Evolutionary conservation across 2,329 filamentous ascomycete genomes (phyloP), one percentile per base, ranked within the genome.

Genomic region (Zymoseptoria ardabiliae): DNA sequence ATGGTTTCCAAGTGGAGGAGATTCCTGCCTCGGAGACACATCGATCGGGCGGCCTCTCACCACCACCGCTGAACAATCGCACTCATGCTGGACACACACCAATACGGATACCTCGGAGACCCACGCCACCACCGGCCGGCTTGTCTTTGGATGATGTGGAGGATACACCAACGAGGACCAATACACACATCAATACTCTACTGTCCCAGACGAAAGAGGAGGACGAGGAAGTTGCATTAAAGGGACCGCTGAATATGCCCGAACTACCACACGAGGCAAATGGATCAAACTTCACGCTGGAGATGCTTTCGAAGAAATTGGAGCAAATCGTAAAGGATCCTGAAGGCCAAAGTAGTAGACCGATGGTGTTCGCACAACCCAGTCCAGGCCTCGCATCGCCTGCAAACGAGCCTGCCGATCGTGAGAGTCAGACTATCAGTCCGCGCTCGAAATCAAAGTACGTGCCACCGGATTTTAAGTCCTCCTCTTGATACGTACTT

Each of bases 141-240:
- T 59, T 69, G 57, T 50, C 63, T 1, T 54, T 70, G 54, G 67
- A 70, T 13, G 70, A 63, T 22, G 64, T 72, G 17, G 70, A 71
- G 28, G 72, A 73, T 51, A 74, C 72, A 1, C 72, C 72, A 0
- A 74, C 72, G 7, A 66, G 70, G 5, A 65, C 66, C 60, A 74
- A 74, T 57, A 74, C 72, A 1, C 66, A 69, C 41, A 67, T 69
- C 62, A 74, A 74, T 57, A 60, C 66, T 13, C 59, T 68, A 49
- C 62, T 73, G 49, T 63, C 67, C 0, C 61, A 63, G 48, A 65
- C 61, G 51, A 67, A 66, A 28, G 67, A 68, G 49, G 64, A 68
- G 11, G 71, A 72, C 7, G 70, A 72, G 28, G 72, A 73, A 50
- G 56, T 61, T 3, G 62, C 61, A 1, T 55, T 74, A n/a, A 72